A percentile compares a stretch with the other conserved stretches of the same genome.
Evolutionary conservation across 352 stramenopile species (phyloP).

Genomic region (Elongisporangium anandrum): DNA sequence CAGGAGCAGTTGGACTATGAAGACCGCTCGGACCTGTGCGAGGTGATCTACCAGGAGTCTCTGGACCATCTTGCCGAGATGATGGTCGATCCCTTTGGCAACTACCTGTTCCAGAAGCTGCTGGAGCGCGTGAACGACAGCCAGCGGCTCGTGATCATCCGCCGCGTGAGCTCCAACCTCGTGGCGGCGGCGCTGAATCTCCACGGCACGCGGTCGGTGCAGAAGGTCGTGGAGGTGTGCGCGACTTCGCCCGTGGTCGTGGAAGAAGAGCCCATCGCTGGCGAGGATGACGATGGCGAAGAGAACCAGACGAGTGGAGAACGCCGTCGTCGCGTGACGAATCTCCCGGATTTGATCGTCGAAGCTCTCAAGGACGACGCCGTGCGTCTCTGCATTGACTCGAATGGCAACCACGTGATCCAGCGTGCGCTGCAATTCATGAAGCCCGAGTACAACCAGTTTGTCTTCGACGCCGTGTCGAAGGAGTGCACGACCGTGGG

Average conservation of each 20-base stretch:
- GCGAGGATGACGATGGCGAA: conserved; percentile 32
- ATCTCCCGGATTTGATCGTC: conserved; percentile 91
- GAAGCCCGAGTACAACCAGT: conserved; percentile 92
- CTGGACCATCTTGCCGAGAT: conserved; percentile 94
- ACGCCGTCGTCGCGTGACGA: conserved; percentile 14
- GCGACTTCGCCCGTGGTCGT: conserved; percentile 71
- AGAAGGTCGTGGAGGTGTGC: conserved; percentile 98
- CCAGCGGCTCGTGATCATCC: conserved; percentile 91
- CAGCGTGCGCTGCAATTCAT: conserved; percentile 95
- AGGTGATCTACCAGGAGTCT: conserved; percentile 96
- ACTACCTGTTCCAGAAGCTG: conserved; percentile 99
- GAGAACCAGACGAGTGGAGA: conserved; percentile 13
- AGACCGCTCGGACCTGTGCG: conserved; percentile 87
- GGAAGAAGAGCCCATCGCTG: conserved; percentile 40
- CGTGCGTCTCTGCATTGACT: conserved; percentile 96
- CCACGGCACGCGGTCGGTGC: conserved; percentile 97
- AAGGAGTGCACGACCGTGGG: conserved; percentile 94
- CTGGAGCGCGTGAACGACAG: conserved; percentile 91
- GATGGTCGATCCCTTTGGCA: conserved; percentile 99
- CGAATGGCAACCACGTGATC: conserved; percentile 98
- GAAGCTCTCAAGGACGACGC: conserved; percentile 91
- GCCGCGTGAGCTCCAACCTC: conserved; percentile 90
- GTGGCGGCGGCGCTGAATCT: conserved; percentile 96
- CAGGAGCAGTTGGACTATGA: conserved; percentile 96
- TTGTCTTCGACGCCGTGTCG: conserved; percentile 97